These are phyloP conservation scores for Yamadazyma phyllophila DNA, from an alignment of 805 yeast genomes.

Conservation along the genomic window DNA sequence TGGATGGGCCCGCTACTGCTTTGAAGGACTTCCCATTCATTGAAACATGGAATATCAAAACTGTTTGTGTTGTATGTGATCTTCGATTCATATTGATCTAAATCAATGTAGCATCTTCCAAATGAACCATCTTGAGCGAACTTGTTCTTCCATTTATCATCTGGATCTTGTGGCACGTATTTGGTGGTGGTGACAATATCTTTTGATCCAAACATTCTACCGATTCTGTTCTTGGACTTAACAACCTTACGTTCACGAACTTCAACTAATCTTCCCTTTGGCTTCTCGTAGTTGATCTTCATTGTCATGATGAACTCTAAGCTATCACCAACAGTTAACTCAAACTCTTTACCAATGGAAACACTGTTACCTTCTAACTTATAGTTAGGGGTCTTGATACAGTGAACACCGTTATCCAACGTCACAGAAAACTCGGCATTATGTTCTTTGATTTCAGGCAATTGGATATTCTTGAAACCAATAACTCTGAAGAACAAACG, in stretches of 20 bases:
- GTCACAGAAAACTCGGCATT: conserved; percentile 51
- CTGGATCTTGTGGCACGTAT: conserved; percentile 49
- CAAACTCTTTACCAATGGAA: conserved; percentile 71
- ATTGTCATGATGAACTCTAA: conserved; percentile 70
- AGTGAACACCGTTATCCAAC: conserved; percentile 80
- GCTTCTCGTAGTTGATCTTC: conserved; percentile 59
- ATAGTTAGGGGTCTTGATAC: conserved; percentile 63
- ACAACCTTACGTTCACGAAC: conserved; percentile 56
- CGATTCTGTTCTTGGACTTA: conserved; percentile 41
- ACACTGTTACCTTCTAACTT: conserved; percentile 29
- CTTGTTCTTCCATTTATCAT: conserved; percentile 59
- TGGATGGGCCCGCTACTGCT: conserved; percentile 23
- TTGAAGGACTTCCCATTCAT: conserved; percentile 69
- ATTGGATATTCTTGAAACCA: conserved; percentile 43
- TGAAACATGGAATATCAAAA: conserved; percentile 62
- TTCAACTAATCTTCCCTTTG: conserved; percentile 53
- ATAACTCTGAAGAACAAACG: conserved; percentile 52
- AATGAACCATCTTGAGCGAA: conserved; percentile 88
- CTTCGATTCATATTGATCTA: conserved; percentile 54
- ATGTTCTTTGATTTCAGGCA: conserved; percentile 46
- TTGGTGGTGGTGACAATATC: conserved; percentile 48
- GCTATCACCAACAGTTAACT: conserved; percentile 58
- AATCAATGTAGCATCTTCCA: conserved; percentile 71
- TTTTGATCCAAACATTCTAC: conserved; percentile 49
- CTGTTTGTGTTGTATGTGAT: conserved; percentile 52